Evolutionary conservation across 2,329 filamentous ascomycete genomes (phyloP), one percentile per base, ranked within the genome.

Genomic region (Neoscytalidium dimidiatum): DNA sequence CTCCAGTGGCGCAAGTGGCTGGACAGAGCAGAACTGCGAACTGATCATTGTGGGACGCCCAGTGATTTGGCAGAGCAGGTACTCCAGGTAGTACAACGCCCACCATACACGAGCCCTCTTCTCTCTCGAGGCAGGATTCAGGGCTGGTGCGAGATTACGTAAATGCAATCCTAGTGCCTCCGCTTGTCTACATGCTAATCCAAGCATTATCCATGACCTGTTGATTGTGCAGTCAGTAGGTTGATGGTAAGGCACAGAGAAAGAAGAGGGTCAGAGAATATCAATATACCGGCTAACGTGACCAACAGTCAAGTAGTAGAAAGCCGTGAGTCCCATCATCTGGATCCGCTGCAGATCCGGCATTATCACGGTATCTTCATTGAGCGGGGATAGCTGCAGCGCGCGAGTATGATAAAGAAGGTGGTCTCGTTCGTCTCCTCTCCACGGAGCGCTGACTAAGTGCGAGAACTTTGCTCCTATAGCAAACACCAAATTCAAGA

Each of bases 401-500:
- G 77, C 78, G 33, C 77, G 69, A 21, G 74, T 72, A 56, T 79
- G 74, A 65, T 79, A 80, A 6, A 77, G 51, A 14, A 74, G 26
- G 68, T 80, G 76, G 41, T 78, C 75, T 26, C 69, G 67, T 17
- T 72, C 70, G 19, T 73, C 70, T 4, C 56, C 41, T 2, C 49
- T 19, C 48, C 56, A 57, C 5, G 64, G 66, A 3, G 71, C 70
- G 57, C 71, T 65, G 3, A 67, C 70, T 44, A 77, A 69, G 64
- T 75, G 70, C 11, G 72, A 73, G 64, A 76, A 75, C 23, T 73
- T 71, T n/a, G 78, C 72, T 8, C 75, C 78, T 38, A 81, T 77
- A n/a, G 78, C 79, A 64, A 80, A 79, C 2, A 80, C 72, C 14
- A 80, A 35, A 56, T 81, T 79, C 44, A 80, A 58, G n/a, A 77